phyloP scores from a whole-genome alignment of 164 flowering plant genomes.

The Piper longum region DNA sequence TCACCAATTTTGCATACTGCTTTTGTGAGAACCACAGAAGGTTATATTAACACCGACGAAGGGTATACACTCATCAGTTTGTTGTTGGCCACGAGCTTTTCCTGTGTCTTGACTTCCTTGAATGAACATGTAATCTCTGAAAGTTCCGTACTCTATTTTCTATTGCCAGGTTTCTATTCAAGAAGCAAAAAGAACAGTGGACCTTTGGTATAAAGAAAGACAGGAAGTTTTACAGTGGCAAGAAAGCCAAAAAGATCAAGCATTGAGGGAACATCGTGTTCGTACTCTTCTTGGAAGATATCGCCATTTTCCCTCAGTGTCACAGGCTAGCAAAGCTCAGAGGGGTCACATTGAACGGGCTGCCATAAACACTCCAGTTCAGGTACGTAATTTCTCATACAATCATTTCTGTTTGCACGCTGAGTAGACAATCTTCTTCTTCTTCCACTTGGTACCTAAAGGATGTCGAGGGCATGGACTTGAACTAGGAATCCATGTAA shows the following conservation, averaged over 20 bases:
- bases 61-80: too few species aligned
- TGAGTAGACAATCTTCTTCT: not conserved
- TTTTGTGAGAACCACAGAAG: too few species aligned
- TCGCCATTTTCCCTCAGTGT: slow-evolving; percentile 56
- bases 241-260: slow-evolving; percentile 50
- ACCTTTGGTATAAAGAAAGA: slow-evolving; percentile 80
- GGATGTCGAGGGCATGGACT: too few species aligned
- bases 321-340: slow-evolving; percentile 20
- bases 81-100: too few species aligned
- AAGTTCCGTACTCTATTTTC: too few species aligned
- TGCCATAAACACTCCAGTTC: slow-evolving; percentile 95
- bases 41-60: too few species aligned
- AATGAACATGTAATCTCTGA: too few species aligned
- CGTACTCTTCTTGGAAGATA: slow-evolving; percentile 77
- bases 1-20: too few species aligned
- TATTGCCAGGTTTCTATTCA: slow-evolving; percentile 50
- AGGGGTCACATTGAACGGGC: slow-evolving; percentile 79
- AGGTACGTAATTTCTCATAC: slow-evolving; percentile 25
- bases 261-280: slow-evolving; percentile 24
- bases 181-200: slow-evolving; percentile 77
- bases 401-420: not conserved
- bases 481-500: too few species aligned
- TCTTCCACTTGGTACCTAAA: too few species aligned
- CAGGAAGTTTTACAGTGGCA: slow-evolving; percentile 82
- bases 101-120: too few species aligned